Base-by-base conservation (phyloP, 129 eudicot species). In the Dittrichia graveolens region DNA sequence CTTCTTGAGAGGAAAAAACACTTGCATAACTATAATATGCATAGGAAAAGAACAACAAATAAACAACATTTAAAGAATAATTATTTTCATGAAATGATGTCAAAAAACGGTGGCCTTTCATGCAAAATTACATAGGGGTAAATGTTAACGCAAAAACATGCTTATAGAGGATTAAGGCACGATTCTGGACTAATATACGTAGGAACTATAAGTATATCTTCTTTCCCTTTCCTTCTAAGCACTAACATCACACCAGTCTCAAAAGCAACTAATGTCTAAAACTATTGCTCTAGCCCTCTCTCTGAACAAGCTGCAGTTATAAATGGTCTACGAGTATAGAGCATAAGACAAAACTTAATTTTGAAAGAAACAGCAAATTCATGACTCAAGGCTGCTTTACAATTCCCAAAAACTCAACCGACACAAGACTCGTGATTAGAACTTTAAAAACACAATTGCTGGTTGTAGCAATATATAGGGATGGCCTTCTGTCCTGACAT, bases 241-340 rank as follows among this genome's bases (percentile, higher is more conserved):
- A 16, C 4, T 10, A 42, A 19, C 39, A 64, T 63, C 69, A 42
- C 14, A 63, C 45, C 35, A 62, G 15, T 63, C 19, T 43, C 38
- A 24, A 3, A 42, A 42, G 5, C 1, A 40, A 63, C 50, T 41
- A n/a, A n/a, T n/a, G n/a, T n/a, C n/a, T n/a, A 63, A 15, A 42
- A 63, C 4, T 42, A 63, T 43, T 63, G 53, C 49, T 63, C 68
- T 63, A 41, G 49, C 37, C 31, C 31, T 24, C 31, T 24, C 61
- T 55, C 59, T 15, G 16, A 14, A 53, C 3, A 53, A 16, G 34
- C 12, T 53, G 8, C 38, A 8, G 1, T 1, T 8, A 37, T 19
- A 13, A 55, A 37, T 18, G 61, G 61, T 55, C 39, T 55, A 55
- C 61, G 31, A 24, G 31, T 24, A 24, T 24, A 24, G 31, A 24